A percentile compares a stretch with the other conserved stretches of the same genome.
phyloP scores from a whole-genome alignment of 2,329 filamentous ascomycete genomes.

The Xylaria digitata region DNA sequence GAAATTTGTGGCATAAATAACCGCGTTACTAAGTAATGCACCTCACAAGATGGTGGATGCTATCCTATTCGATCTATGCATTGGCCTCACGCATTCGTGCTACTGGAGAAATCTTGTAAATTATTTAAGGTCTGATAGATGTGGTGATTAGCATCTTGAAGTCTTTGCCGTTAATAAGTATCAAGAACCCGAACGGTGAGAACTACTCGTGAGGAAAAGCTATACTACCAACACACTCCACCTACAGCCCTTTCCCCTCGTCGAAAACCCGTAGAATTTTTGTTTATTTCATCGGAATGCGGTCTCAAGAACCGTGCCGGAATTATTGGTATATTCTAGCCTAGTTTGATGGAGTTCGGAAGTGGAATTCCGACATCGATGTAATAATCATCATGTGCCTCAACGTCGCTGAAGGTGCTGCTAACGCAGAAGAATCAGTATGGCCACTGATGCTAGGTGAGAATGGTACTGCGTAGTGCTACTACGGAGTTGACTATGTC shows the following conservation, averaged over 20 bases:
- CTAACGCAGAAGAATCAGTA: background rate
- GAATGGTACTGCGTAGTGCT: background rate
- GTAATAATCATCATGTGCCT: background rate
- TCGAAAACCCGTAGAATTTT: background rate
- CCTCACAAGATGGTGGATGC: background rate
- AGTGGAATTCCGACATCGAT: background rate
- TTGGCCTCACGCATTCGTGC: background rate
- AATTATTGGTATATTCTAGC: background rate
- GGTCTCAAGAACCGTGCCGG: background rate
- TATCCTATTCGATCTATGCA: background rate
- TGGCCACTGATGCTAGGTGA: background rate
- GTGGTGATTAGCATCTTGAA: background rate
- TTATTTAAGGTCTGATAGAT: background rate
- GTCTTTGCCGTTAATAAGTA: background rate
- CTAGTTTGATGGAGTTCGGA: background rate
- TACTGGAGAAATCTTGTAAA: background rate
- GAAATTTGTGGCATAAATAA: background rate
- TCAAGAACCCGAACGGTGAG: background rate
- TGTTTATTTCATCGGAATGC: background rate
- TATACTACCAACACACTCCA: slow-evolving; percentile 1
- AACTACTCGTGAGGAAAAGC: slow-evolving; percentile 1
- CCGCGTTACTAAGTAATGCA: background rate
- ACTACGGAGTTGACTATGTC: background rate
- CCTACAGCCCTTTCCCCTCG: background rate
- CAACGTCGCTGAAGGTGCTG: background rate